Percentiles rank a stretch among this genome's conserved stretches.
These are phyloP conservation scores for Amanita brunnescens DNA, from an alignment of 768 basidiomycete genomes.

Conservation along the genomic window DNA sequence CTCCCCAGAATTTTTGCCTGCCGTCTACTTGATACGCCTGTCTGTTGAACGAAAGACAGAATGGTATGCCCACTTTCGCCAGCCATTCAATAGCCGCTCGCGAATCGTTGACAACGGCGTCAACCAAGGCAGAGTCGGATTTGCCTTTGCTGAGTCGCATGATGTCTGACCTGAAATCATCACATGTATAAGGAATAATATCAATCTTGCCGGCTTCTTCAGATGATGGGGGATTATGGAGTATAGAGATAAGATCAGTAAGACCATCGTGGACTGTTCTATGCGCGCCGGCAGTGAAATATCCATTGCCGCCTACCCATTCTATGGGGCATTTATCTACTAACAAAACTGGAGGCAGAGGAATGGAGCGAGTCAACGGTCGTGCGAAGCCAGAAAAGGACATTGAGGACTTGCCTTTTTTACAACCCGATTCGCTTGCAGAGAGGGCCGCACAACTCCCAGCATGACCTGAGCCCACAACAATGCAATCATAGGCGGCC, in stretches of 20 bases:
- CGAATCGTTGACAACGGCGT: slow-evolving; percentile 44
- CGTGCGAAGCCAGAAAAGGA: background rate
- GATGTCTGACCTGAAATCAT: slow-evolving; percentile 49
- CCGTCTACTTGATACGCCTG: slow-evolving; percentile 62
- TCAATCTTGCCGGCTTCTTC: slow-evolving; percentile 41
- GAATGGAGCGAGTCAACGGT: background rate
- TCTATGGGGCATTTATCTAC: slow-evolving; percentile 56
- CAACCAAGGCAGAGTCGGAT: slow-evolving; percentile 41
- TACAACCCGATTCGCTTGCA: slow-evolving; percentile 50
- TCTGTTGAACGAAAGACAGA: slow-evolving; percentile 51
- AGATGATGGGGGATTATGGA: slow-evolving; percentile 33
- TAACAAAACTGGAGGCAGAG: slow-evolving; percentile 42
- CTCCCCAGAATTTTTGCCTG: slow-evolving; percentile 63
- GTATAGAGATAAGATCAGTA: slow-evolving; percentile 47
- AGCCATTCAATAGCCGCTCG: slow-evolving; percentile 53
- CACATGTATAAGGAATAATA: slow-evolving; percentile 46
- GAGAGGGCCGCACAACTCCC: slow-evolving; percentile 58
- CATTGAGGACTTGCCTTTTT: slow-evolving; percentile 27
- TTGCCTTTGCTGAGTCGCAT: slow-evolving; percentile 47
- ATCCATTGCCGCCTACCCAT: slow-evolving; percentile 66
- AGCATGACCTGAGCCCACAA: slow-evolving; percentile 61
- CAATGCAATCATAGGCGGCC: slow-evolving; percentile 41
- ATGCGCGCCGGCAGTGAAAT: slow-evolving; percentile 63
- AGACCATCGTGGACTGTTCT: slow-evolving; percentile 57
- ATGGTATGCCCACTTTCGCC: slow-evolving; percentile 41